These are phyloP conservation scores for Talaromyces sp. DNA, from an alignment of 2,329 filamentous ascomycete genomes.

Conservation along the genomic window DNA sequence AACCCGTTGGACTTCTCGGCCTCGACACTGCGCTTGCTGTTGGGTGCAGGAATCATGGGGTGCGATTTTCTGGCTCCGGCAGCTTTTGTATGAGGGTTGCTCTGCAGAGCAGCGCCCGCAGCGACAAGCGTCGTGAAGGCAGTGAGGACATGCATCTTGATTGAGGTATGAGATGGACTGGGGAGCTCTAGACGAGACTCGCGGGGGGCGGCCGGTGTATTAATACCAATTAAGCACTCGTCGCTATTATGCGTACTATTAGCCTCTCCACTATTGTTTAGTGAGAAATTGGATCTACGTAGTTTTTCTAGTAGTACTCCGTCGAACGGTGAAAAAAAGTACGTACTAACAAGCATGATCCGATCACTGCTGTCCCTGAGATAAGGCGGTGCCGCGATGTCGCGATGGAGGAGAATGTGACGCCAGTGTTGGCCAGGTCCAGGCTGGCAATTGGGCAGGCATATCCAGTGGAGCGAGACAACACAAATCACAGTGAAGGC, in stretches of 20 bases:
- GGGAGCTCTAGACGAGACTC: neutral
- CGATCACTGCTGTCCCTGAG: neutral
- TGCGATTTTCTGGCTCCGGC: neutral
- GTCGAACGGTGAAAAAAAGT: neutral
- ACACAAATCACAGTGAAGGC: neutral
- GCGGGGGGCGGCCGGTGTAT: neutral
- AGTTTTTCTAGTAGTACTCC: neutral
- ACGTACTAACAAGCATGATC: neutral
- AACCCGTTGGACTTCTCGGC: neutral
- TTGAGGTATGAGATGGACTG: neutral
- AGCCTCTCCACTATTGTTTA: neutral
- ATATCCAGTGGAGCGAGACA: neutral
- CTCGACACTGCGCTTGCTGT: constrained; percentile 2
- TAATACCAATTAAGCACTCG: neutral
- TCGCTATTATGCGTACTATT: neutral
- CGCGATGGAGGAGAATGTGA: neutral
- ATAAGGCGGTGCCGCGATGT: neutral
- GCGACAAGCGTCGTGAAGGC: neutral
- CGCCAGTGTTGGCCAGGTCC: neutral
- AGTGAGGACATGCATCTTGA: constrained; percentile 1
- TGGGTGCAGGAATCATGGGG: neutral
- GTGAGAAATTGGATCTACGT: neutral
- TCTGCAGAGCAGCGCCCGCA: constrained; percentile 4
- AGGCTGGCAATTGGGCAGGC: neutral
- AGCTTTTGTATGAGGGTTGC: constrained; percentile 8